Evolutionary conservation across 2,329 filamentous ascomycete genomes (phyloP), one percentile per base, ranked within the genome.

Genomic region (Graphilbum sp.): DNA sequence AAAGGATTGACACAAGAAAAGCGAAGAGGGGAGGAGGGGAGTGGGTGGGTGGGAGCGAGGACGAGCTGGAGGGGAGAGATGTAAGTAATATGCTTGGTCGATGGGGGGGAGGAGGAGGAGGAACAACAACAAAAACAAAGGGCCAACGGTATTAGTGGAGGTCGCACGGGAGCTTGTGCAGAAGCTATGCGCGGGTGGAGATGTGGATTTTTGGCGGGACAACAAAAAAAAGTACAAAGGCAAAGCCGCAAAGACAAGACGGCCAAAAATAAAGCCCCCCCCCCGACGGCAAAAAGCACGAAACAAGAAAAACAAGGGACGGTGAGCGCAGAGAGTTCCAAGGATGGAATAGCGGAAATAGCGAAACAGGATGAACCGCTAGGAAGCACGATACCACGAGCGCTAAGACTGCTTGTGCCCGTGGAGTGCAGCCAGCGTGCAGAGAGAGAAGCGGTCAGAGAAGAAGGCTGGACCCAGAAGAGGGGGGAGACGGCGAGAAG

Each of bases 381-480:
- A 29, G 5, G 13, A 29, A 29, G n/a, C n/a, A n/a, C n/a, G n/a
- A n/a, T n/a, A 9, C 7, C 8, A 13, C 27, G 27, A 29, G 13
- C 27, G 13, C 8, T 9, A 29, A 29, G 27, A 29, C 27, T 25
- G 23, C 23, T 25, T 25, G 7, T n/a, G n/a, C n/a, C n/a, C n/a
- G n/a, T n/a, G n/a, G n/a, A n/a, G n/a, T n/a, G n/a, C n/a, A n/a
- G n/a, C n/a, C n/a, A n/a, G n/a, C n/a, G n/a, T n/a, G n/a, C n/a
- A n/a, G n/a, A n/a, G n/a, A n/a, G n/a, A n/a, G n/a, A n/a, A n/a
- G n/a, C n/a, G n/a, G 11, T 13, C 27, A 32, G 17, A 29, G 30
- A 13, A 40, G 35, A 40, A 43, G 36, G 36, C 21, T 29, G 35
- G 36, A 40, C 30, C 25, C 38, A 37, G 37, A 41, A 41, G 24